Evolutionary conservation across 106 monocot species (phyloP).

Genomic region (Apostasia shenzhenica): DNA sequence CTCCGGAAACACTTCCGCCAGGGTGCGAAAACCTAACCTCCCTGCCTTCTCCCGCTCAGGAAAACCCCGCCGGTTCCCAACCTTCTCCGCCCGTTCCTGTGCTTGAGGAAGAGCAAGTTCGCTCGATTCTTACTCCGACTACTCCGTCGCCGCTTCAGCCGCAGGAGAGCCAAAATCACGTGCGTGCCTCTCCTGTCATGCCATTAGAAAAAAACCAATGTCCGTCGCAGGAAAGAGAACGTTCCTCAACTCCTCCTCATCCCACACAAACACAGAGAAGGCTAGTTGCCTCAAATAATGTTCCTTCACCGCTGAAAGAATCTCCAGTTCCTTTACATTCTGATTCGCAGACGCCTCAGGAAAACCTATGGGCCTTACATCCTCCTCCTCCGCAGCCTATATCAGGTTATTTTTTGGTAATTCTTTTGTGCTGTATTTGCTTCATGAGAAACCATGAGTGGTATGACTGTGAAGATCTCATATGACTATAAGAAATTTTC

Average conservation of each 20-base stretch:
- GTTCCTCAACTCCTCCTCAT: not conserved
- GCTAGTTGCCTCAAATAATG: not conserved
- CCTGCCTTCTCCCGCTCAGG: not conserved
- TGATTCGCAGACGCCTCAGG: not conserved
- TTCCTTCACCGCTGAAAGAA: not conserved
- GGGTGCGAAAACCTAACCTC: not conserved
- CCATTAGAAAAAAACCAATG: not conserved
- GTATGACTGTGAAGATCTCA: too few relatives aligned
- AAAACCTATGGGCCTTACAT: not conserved
- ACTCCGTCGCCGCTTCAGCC: not conserved
- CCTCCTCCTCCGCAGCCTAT: not conserved
- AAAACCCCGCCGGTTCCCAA: not conserved
- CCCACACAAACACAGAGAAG: not conserved
- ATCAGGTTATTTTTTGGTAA: not conserved
- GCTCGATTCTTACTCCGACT: not conserved
- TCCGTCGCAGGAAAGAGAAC: not conserved
- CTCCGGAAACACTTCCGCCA: constrained; percentile 6
- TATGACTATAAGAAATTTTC: too few relatives aligned
- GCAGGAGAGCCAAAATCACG: not conserved
- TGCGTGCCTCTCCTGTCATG: not conserved
- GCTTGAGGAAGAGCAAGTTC: not conserved
- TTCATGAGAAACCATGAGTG: too few relatives aligned
- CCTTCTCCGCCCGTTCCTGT: not conserved
- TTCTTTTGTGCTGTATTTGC: too few relatives aligned
- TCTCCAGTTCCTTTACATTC: not conserved